phyloP scores from a whole-genome alignment of 2,329 filamentous ascomycete genomes.

The Beauveria bassiana region DNA sequence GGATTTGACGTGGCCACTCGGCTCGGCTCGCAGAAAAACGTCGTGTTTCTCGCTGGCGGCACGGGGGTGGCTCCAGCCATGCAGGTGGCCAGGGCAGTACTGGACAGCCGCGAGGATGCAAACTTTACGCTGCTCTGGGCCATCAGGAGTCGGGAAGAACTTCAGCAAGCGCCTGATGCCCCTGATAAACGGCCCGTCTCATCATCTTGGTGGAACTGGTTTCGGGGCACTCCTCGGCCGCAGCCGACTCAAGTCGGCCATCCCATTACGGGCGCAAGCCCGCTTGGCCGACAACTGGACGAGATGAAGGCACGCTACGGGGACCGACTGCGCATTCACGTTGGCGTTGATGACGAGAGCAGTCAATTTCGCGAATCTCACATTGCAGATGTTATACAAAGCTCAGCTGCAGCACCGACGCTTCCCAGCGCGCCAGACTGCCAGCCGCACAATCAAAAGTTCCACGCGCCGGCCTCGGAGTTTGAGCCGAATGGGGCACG shows the following conservation, averaged over 20 bases:
- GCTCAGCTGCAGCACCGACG: not conserved
- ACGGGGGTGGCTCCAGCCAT: slow-evolving; percentile 88
- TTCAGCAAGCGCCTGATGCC: slow-evolving; percentile 24
- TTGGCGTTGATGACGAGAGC: slow-evolving; percentile 77
- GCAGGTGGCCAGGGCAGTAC: slow-evolving; percentile 63
- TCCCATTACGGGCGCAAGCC: slow-evolving; percentile 25
- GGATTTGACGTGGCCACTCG: slow-evolving; percentile 48
- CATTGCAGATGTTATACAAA: slow-evolving; percentile 31
- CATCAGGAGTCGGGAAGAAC: slow-evolving; percentile 49
- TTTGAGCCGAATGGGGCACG: slow-evolving; percentile 4
- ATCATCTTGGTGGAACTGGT: slow-evolving; percentile 21
- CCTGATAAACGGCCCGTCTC: not conserved
- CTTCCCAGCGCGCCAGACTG: not conserved
- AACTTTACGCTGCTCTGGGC: slow-evolving; percentile 76
- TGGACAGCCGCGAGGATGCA: slow-evolving; percentile 28
- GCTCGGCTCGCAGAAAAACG: slow-evolving; percentile 25
- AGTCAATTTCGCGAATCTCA: slow-evolving; percentile 51
- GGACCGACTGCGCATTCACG: slow-evolving; percentile 54
- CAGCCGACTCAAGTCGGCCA: slow-evolving; percentile 16
- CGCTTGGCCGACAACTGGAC: slow-evolving; percentile 55
- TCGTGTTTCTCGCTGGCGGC: slow-evolving; percentile 84
- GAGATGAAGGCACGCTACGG: slow-evolving; percentile 51
- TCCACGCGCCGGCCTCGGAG: slow-evolving; percentile 6
- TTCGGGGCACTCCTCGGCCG: slow-evolving; percentile 9
- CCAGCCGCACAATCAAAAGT: slow-evolving; percentile 10